phyloP scores from a whole-genome alignment of 805 yeast species.

The Yarrowia hollandica region DNA sequence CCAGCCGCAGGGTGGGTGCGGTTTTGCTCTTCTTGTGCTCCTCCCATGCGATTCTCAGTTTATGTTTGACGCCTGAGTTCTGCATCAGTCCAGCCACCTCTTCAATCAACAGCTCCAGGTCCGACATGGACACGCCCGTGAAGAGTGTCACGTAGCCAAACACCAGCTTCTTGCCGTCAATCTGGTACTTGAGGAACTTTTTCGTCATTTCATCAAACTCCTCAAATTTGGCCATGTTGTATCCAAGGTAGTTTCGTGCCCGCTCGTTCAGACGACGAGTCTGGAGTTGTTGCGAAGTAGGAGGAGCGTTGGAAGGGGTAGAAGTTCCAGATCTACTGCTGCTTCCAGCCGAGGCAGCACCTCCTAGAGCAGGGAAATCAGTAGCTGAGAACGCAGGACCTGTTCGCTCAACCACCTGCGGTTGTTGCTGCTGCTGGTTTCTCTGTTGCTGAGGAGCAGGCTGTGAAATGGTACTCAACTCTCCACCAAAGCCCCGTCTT shows the following conservation, averaged over 20 bases:
- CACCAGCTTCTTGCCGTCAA: conserved; percentile 53
- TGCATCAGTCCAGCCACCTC: conserved; percentile 31
- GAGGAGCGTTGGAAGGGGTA: conserved; percentile 26
- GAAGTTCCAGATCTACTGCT: conserved; percentile 1
- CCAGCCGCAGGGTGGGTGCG: conserved; percentile 5
- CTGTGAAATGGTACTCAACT: conserved; percentile 57
- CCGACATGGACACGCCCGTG: conserved; percentile 35
- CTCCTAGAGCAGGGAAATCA: conserved; percentile 37
- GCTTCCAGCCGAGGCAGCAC: not conserved
- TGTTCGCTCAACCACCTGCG: conserved; percentile 25
- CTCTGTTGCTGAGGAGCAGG: conserved; percentile 15
- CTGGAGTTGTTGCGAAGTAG: conserved; percentile 48
- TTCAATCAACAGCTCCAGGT: conserved; percentile 30
- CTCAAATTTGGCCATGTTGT: conserved; percentile 50
- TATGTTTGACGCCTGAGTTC: conserved; percentile 13
- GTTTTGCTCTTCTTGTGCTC: conserved; percentile 28
- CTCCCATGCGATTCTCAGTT: conserved; percentile 22
- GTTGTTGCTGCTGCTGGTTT: not conserved
- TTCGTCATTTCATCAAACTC: conserved; percentile 54
- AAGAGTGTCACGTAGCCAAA: conserved; percentile 53
- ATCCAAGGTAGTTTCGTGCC: conserved; percentile 74
- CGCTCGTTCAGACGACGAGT: conserved; percentile 73
- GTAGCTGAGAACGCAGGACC: conserved; percentile 29
- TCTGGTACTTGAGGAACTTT: conserved; percentile 48
- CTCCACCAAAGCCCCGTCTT: conserved; percentile 53